phyloP scores from a whole-genome alignment of 495 filamentous ascomycete species.

The Durotheca rogersii region DNA sequence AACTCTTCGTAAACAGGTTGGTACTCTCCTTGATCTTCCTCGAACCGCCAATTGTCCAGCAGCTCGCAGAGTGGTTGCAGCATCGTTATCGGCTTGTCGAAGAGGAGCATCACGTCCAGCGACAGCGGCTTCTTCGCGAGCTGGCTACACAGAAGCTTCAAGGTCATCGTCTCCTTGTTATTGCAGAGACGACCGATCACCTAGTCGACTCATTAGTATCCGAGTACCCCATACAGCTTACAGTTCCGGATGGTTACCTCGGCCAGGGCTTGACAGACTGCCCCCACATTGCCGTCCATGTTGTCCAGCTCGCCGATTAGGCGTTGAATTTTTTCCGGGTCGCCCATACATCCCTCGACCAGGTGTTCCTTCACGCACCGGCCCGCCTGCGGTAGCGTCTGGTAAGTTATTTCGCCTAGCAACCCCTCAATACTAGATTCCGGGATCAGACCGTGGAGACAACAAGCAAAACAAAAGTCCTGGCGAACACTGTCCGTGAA shows the following conservation, averaged over 20 bases:
- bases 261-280: conserved; percentile 77
- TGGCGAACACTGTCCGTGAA: conserved; percentile 81
- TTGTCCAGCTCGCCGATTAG: conserved; percentile 78
- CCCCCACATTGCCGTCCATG: conserved; percentile 94
- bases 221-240: neutral
- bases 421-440: conserved; percentile 76
- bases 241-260: conserved; percentile 55
- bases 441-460: conserved; percentile 77
- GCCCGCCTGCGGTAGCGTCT: conserved; percentile 71
- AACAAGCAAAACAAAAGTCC: conserved; percentile 91
- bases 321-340: conserved; percentile 69
- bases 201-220: conserved; percentile 42
- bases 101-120: conserved; percentile 84
- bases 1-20: conserved; percentile 98
- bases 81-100: conserved; percentile 71
- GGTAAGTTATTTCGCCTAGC: conserved; percentile 82
- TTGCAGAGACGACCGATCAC: conserved; percentile 75
- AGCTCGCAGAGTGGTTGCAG: conserved; percentile 81
- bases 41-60: conserved; percentile 86
- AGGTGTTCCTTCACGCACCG: conserved; percentile 76
- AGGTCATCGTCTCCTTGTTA: conserved; percentile 85
- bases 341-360: conserved; percentile 68
- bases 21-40: conserved; percentile 92
- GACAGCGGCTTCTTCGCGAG: conserved; percentile 75
- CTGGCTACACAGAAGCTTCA: conserved; percentile 80